Evolutionary conservation across 306 rosid species (phyloP), one percentile per base, ranked within the genome.

Genomic region (Glycine tomentella): DNA sequence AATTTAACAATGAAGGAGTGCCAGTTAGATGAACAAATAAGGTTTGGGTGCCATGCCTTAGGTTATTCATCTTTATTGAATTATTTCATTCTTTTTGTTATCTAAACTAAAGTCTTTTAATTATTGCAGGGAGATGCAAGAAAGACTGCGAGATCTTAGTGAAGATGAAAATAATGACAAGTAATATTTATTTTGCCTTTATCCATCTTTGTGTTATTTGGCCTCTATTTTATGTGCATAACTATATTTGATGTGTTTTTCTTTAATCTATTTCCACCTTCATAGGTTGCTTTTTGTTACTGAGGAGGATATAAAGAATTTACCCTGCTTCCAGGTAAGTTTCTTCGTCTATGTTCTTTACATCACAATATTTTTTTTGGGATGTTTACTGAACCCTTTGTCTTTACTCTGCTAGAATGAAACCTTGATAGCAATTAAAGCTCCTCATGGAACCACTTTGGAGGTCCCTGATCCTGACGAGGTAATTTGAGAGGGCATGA

Each of bases 381-480:
- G 64, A 78, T 58, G 72, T 52, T 72, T 61, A 78, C 79, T 76
- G 62, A 57, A 6, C 61, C 57, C 34, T 12, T 48, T 42, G 48
- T 25, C 82, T 75, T n/a, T 79, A 86, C 85, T 75, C 84, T 75
- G 40, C 78, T 87, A 95, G 99, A 93, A 91, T 87, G 97, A 95
- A 90, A 95, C 99, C 53, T 84, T 95, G 67, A 95, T 95, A 84
- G 99, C 99, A 61, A 95, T 95, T 75, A 95, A 93, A 87, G 99
- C 99, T 88, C 99, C 99, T 7, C 96, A 93, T 77, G 97, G 99
- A 72, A 95, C 99, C 82, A 95, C 97, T 45, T 86, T 95, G 80
- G 99, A 95, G 89, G 99, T 95, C 77, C 97, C 99, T 44, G 97
- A 95, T 90, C 99, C 99, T 31, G 98, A 95, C 48, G 99, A 95